Evolutionary conservation across 2,329 filamentous ascomycete genomes (phyloP), one percentile per base, ranked within the genome.

Genomic region (Orbilia javanica): DNA sequence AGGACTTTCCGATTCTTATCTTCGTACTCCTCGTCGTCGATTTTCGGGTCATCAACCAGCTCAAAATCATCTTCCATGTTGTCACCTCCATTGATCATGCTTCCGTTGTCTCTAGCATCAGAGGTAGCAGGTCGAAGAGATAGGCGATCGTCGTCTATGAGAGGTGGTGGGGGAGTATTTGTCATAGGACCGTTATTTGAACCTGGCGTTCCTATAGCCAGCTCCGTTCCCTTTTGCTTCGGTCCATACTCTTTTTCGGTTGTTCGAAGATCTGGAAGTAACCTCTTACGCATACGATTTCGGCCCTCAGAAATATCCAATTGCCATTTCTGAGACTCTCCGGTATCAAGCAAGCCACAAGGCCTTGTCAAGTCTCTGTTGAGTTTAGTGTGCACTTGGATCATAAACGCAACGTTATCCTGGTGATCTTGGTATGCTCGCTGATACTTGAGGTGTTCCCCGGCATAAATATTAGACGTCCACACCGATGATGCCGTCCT

Each of bases 1-100:
- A 98, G 96, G 52, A 99, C 95, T 84, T 97, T 97, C 52, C 96
- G 89, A 82, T 99, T 98, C 86, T 97, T 98, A 84, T 99, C 96
- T 84, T 99, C 96, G 79, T 96, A 96, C 0, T 90, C 91, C 80
- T 91, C 90, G 27, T 93, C 89, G 46, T 92, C 90, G 71, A 95
- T 92, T 81, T 94, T 94, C 0, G 95, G 94, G 79, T 97, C 95
- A 77, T 98, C 94, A 5, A 99, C 91, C 80, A 99, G 89, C 84
- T 99, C 96, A 82, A 97, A 99, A 80, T 96, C 96, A 53, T 98
- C 96, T 72, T 97, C 96, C 0, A 90, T 86, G 8, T 86, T 84
- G 34, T 71, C 73, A 7, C 66, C 73, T 20, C 73, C 73, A 31
- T 60, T 70, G 13, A 78, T 39, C 67, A 72, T 34, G 42, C 27